Base-by-base conservation (phyloP, 1,139 yeast genomes). In the Saccharomyces pastorianus region DNA sequence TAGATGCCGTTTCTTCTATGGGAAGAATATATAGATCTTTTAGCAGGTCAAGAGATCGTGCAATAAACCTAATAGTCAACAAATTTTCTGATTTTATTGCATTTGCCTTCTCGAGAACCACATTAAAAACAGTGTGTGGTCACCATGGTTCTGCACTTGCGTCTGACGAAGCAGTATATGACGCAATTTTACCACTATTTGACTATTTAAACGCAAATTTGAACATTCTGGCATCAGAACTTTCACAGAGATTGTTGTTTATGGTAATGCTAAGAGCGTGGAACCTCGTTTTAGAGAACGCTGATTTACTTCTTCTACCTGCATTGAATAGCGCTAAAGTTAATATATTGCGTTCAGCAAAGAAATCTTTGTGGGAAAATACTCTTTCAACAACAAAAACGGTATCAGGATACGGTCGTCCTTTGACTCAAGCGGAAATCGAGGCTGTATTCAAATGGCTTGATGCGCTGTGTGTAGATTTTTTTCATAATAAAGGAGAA, bases 401-500 rank as follows among this genome's bases (percentile, higher is more conserved):
- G 7, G 70, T 77, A 11, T 71, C 75, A 34, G 83, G 82, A 0
- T 78, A 73, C 61, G 84, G 83, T 1, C 77, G 79, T 49, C 81
- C 82, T 25, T 70, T 88, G 53, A 77, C 86, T 0, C 72, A 73
- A 41, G 73, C 72, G 47, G 96, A 89, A 65, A 73, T 86, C 47
- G 90, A 85, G 55, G 80, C 85, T 1, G 81, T 87, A 0, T 83
- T 85, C 59, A 76, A 81, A 0, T 89, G 96, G 96, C 69, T 87
- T 25, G 76, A 81, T 53, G 76, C 84, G 9, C 71, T 88, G 41
- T 81, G 85, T 57, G 71, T 81, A 53, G 89, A 83, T 57, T 88
- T 88, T 66, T 88, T 89, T 71, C 83, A 88, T 65, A 85, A 87
- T 64, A 84, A 80, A 55, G 96, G 96, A 0, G 85, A 85, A 51